Evolutionary conservation across 2,329 filamentous ascomycete species (phyloP), one percentile per base, ranked within the genome.

Genomic region (Claviceps digitariae): DNA sequence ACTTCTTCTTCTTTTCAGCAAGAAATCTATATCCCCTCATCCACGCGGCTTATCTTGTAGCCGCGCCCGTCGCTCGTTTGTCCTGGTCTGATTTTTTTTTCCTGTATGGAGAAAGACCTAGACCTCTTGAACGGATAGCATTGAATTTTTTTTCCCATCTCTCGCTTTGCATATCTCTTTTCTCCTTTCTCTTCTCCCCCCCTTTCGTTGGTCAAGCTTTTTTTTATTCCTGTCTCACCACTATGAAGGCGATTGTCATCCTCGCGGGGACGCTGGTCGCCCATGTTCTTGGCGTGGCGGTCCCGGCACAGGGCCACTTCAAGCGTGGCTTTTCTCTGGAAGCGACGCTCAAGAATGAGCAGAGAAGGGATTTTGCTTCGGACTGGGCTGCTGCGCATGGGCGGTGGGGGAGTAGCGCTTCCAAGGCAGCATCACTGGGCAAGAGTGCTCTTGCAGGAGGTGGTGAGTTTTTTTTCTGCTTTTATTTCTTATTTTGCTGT

Each of bases 381-480:
- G 67, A 69, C 41, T 68, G 64, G 62, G 61, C 60, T 7, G 64
- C 66, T 13, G 65, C 62, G 5, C 63, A 61, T 17, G 57, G 60
- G 56, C 68, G 67, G 61, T 70, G 68, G 67, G 67, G 66, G 5
- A 62, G 57, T 9, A 57, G 55, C 2, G 53, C 61, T 31, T 53
- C 63, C 0, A 51, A 53, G 21, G 15, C 25, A 31, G 55, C 60
- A 6, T 53, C 58, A 13, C 20, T 58, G 10, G 55, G 59, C 8
- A 56, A 57, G 2, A 62, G 68, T 52, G 61, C 62, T 5, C 59
- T 69, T n/a, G 57, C 59, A 1, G 58, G 65, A 23, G 60, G 60
- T n/a, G 59, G 67, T 68, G 51, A 48, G 58, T 56, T 2, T 13
- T 13, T 15, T 3, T 38, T 38, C 34, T 29, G 6, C 27, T 38